Evolutionary conservation across 352 stramenopile species (phyloP).

Genomic region (Globisporangium middletonii): DNA sequence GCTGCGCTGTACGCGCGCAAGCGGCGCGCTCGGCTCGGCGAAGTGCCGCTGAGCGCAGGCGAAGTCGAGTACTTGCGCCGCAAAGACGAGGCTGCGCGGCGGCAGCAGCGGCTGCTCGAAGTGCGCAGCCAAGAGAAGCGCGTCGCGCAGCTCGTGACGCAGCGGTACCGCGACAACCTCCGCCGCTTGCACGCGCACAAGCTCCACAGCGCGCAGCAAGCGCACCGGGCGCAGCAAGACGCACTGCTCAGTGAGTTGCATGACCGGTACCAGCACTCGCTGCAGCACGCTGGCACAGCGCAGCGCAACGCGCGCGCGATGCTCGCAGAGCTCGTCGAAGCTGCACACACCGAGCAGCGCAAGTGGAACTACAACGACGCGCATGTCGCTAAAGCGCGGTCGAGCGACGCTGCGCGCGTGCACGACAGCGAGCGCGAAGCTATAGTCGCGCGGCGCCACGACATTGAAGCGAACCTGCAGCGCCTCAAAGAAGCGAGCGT

Average conservation of each 20-base stretch:
- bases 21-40: slow-evolving; percentile 20
- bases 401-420: slow-evolving; percentile 24
- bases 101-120: slow-evolving; percentile 42
- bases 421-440: slow-evolving; percentile 19
- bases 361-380: slow-evolving; percentile 51
- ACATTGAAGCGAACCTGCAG: slow-evolving; percentile 41
- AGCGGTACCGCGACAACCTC: slow-evolving; percentile 66
- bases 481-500: slow-evolving; percentile 30
- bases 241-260: slow-evolving; percentile 39
- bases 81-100: slow-evolving; percentile 47
- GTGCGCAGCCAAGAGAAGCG: slow-evolving; percentile 57
- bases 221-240: slow-evolving; percentile 28
- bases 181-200: slow-evolving; percentile 35
- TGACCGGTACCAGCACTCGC: slow-evolving; percentile 43
- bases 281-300: slow-evolving; percentile 54
- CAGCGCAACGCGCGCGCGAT: slow-evolving; percentile 58
- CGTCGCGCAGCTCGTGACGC: slow-evolving; percentile 59
- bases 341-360: slow-evolving; percentile 38
- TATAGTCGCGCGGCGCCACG: slow-evolving; percentile 21
- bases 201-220: slow-evolving; percentile 18
- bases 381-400: slow-evolving; percentile 24
- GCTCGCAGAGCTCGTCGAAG: slow-evolving; percentile 41
- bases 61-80: slow-evolving; percentile 54
- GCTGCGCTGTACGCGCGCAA: slow-evolving; percentile 15
- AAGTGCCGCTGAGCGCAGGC: slow-evolving; percentile 56